Conservation (phyloP, 176 grass and related monocot species). For the Metroxylon sagu region DNA sequence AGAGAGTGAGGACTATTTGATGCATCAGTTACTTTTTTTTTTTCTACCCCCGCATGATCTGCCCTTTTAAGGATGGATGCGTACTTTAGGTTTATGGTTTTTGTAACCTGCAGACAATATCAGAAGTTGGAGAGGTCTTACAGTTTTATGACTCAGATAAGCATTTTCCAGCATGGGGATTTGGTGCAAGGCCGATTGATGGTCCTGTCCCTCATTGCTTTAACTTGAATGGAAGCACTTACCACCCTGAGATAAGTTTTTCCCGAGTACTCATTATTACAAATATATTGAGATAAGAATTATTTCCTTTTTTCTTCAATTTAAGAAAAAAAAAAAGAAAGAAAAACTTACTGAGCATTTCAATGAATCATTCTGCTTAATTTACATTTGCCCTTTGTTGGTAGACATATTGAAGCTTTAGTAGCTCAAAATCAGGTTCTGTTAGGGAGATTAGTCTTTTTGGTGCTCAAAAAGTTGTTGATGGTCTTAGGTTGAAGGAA, state of each 20-base stretch:
- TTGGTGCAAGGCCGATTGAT: slow-evolving; percentile 96
- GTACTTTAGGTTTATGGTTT: slow-evolving; percentile 13
- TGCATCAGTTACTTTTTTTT: not conserved
- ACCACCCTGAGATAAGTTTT: slow-evolving; percentile 59
- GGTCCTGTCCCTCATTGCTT: slow-evolving; percentile 95
- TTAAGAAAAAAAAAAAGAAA: too few relatives aligned
- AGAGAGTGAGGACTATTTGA: slow-evolving; percentile 62
- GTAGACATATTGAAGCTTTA: too few relatives aligned
- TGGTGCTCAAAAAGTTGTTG: not conserved
- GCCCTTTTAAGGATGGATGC: too few relatives aligned
- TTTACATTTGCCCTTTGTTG: too few relatives aligned
- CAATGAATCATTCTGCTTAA: too few relatives aligned
- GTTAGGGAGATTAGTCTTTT: too few relatives aligned
- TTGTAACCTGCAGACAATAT: slow-evolving; percentile 54
- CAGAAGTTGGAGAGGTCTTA: slow-evolving; percentile 88
- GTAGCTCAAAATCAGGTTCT: too few relatives aligned
- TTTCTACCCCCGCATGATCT: not conserved
- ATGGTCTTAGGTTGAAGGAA: slow-evolving; percentile 77
- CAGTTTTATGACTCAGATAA: slow-evolving; percentile 78
- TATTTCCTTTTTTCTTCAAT: too few relatives aligned
- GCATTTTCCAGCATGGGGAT: slow-evolving; percentile 83
- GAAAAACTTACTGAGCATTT: too few relatives aligned
- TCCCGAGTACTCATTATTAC: too few relatives aligned
- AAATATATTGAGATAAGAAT: too few relatives aligned
- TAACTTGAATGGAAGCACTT: slow-evolving; percentile 93